Conservation (phyloP, 1,284 basidiomycete species). For the Xerocomus alliaceus region DNA sequence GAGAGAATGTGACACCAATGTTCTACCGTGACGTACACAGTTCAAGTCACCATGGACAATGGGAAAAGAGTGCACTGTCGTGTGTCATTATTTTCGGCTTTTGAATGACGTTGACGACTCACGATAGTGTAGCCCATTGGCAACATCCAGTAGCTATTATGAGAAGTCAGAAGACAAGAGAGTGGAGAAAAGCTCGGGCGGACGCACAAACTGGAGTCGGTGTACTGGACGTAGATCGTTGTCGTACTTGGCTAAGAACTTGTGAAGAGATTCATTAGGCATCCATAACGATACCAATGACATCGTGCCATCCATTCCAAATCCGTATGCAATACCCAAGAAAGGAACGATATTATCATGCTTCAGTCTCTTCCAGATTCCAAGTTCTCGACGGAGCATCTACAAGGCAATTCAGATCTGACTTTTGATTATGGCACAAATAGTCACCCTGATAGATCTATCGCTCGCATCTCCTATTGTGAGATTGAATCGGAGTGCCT, state of each 20-base stretch:
- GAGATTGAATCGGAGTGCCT: constrained; percentile 11
- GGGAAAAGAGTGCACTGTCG: background rate
- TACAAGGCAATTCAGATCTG: background rate
- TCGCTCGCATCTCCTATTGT: background rate
- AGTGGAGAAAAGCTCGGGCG: accelerated
- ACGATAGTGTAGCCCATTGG: constrained; percentile 23
- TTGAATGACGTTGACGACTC: background rate
- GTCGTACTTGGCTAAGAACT: constrained; percentile 11
- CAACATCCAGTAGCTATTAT: constrained; percentile 12
- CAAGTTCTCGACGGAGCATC: constrained; percentile 27
- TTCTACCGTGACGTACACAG: background rate
- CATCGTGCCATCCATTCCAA: constrained; percentile 17
- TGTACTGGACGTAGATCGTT: background rate
- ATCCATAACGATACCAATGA: constrained; percentile 31
- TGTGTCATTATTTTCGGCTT: background rate
- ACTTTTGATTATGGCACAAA: too few species aligned
- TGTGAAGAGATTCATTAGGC: constrained; percentile 17
- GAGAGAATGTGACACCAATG: accelerated
- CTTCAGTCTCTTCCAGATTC: constrained; percentile 28
- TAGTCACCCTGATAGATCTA: constrained; percentile 7
- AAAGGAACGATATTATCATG: constrained; percentile 28
- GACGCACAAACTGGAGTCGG: constrained; percentile 20
- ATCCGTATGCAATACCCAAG: constrained; percentile 20
- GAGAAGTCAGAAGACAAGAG: background rate
- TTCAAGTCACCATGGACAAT: background rate